Percentiles rank a stretch among this genome's conserved stretches.
These are phyloP conservation scores for Tolypocladium cylindrosporum DNA, from an alignment of 2,329 filamentous ascomycete species.

Conservation along the genomic window DNA sequence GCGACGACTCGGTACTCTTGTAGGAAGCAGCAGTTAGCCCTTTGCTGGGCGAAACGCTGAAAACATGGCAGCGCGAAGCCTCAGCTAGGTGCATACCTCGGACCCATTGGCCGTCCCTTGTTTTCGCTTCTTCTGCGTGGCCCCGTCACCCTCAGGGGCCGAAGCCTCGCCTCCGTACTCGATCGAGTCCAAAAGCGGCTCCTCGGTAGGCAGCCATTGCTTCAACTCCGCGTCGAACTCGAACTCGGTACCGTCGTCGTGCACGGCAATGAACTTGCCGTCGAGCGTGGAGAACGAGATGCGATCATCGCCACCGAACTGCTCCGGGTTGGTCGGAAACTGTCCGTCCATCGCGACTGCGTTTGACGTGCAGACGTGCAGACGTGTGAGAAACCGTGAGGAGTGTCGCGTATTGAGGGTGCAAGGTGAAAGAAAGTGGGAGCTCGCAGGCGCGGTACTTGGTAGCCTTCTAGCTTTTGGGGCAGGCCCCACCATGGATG, in stretches of 20 bases:
- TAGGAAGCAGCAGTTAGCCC: neutral
- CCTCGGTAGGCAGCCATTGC: constrained; percentile 64
- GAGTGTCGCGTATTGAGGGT: neutral
- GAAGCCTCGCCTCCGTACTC: constrained; percentile 20
- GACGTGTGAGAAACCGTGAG: neutral
- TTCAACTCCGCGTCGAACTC: constrained; percentile 64
- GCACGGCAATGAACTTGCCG: constrained; percentile 73
- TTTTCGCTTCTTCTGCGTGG: constrained; percentile 30
- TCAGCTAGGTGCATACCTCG: constrained; percentile 28
- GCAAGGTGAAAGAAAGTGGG: neutral
- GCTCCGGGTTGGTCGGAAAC: constrained; percentile 51
- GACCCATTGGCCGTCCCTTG: constrained; percentile 24
- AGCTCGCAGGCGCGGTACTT: neutral
- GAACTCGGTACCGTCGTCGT: constrained; percentile 75
- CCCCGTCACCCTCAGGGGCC: constrained; percentile 12
- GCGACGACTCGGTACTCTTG: constrained; percentile 19
- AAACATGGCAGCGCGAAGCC: neutral
- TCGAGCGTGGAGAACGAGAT: constrained; percentile 82
- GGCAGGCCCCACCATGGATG: neutral
- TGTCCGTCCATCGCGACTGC: constrained; percentile 19
- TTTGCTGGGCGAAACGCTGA: neutral
- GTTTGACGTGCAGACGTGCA: neutral
- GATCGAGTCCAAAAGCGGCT: constrained; percentile 29
- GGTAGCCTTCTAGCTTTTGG: neutral
- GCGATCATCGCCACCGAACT: constrained; percentile 69